Base-by-base conservation (phyloP, 495 filamentous ascomycete genomes). In the Chaetomium tenue region DNA sequence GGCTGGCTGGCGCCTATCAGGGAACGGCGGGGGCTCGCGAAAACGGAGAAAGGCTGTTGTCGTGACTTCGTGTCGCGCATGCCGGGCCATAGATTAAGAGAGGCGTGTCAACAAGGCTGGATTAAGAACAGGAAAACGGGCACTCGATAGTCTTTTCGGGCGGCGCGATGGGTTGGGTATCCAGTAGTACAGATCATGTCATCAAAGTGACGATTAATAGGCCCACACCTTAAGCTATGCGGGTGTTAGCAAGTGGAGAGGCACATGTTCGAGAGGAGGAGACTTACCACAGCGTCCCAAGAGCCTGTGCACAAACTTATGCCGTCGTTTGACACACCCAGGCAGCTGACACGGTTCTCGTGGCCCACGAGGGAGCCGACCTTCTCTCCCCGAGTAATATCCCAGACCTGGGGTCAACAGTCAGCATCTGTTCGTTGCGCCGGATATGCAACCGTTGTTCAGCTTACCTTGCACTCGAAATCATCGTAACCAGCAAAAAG, bases 231-330 rank as follows among this genome's bases (percentile, higher is more conserved):
- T 92, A 82, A 93, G 89, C 90, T 93, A 67, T 63, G 64, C 50
- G 59, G 63, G 33, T 61, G 68, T 74, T 53, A 72, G 72, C 22
- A 57, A 59, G 15, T 33, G 23, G 18, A 23, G 20, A 28, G 18
- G 16, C 2, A 9, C 28, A 50, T 9, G 20, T 22, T 22, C 15
- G 16, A 33, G 15, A 52, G 51, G 51, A 8, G 6, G 63, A 37
- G 12, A 2, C 92, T 81, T 88, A 98, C 94, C 78, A 96, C 84
- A 70, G 95, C 97, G 80, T 98, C 94, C 94, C 94, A 98, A 70
- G 94, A 98, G 79, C 94, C 94, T 71, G 94, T 98, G 83, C 94
- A 98, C 82, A 98, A 83, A 81, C 94, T 98, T 82, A 98, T 97
- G 60, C 92, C 94, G 73, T 98, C 94, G 77, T 97, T 98, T 80